These are phyloP conservation scores for Chaetomium sp. DNA, from an alignment of 2,329 filamentous ascomycete species.

Conservation along the genomic window DNA sequence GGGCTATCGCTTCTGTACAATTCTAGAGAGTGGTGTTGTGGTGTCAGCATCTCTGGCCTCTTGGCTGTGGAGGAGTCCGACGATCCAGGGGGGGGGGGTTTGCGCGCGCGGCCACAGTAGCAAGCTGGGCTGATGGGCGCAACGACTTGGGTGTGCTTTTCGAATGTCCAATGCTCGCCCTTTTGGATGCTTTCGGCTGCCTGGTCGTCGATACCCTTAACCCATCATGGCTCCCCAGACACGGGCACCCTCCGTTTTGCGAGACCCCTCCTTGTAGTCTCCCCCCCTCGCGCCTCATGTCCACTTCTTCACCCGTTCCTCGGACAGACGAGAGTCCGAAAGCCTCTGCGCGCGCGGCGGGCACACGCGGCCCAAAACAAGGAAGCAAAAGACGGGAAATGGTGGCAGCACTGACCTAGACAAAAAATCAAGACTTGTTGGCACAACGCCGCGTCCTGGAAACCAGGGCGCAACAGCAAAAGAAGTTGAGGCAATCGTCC, in stretches of 20 bases:
- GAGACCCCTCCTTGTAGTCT: neutral
- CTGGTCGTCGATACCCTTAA: neutral
- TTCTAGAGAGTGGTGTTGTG: slow-evolving; percentile 17
- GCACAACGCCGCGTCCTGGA: slow-evolving; percentile 39
- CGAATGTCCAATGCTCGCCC: neutral
- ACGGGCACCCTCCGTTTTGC: neutral
- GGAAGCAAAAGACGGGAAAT: slow-evolving; percentile 6
- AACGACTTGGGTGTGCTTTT: neutral
- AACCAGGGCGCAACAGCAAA: slow-evolving; percentile 38
- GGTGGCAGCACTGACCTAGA: slow-evolving; percentile 28
- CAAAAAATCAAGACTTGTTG: slow-evolving; percentile 29
- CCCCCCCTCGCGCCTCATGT: too few relatives aligned
- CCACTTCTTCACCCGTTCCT: neutral
- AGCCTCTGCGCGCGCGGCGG: neutral
- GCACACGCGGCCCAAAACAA: neutral
- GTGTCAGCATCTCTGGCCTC: slow-evolving; percentile 14
- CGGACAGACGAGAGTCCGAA: neutral
- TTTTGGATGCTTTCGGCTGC: neutral
- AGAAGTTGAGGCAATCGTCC: slow-evolving; percentile 25
- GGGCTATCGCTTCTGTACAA: slow-evolving; percentile 33
- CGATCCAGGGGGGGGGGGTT: neutral
- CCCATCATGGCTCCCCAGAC: neutral
- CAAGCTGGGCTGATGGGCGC: neutral
- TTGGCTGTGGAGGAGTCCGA: slow-evolving; percentile 4
- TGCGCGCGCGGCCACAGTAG: neutral